Percentiles rank a stretch among this genome's conserved stretches.
phyloP scores from a whole-genome alignment of 345 rosid genomes.

The Eucalyptus coolabah region DNA sequence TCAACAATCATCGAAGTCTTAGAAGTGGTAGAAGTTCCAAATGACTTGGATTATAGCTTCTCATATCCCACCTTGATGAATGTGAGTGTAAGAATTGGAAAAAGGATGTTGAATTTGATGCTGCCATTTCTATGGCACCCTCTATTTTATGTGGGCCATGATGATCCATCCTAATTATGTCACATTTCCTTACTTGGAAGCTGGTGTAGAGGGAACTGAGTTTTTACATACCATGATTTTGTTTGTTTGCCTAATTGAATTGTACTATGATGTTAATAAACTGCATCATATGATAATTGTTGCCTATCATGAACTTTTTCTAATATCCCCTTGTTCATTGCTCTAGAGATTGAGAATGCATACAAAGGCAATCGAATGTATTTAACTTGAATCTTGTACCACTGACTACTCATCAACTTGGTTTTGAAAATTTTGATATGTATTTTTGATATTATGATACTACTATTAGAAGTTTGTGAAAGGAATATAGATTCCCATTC shows the following conservation, averaged over 20 bases:
- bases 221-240: not conserved
- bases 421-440: not conserved
- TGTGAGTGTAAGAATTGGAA: too few relatives aligned
- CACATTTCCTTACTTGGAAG: not conserved
- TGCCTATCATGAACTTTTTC: not conserved
- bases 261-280: not conserved
- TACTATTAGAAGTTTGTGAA: too few relatives aligned
- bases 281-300: not conserved
- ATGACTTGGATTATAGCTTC: too few relatives aligned
- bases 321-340: not conserved
- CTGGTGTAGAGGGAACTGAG: not conserved
- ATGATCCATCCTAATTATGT: not conserved
- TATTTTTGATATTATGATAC: too few relatives aligned
- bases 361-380: not conserved
- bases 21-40: not conserved
- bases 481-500: not conserved
- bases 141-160: too few relatives aligned
- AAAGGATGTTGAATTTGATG: too few relatives aligned
- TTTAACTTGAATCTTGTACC: not conserved
- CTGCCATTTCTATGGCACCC: too few relatives aligned
- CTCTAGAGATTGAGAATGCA: not conserved
- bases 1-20: not conserved
- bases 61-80: too few relatives aligned
- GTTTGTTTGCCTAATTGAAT: not conserved
- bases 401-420: not conserved